Percentiles rank a stretch among this genome's conserved stretches.
These are phyloP conservation scores for Babjeviella inositovora DNA, from an alignment of 805 yeast species.

Conservation along the genomic window DNA sequence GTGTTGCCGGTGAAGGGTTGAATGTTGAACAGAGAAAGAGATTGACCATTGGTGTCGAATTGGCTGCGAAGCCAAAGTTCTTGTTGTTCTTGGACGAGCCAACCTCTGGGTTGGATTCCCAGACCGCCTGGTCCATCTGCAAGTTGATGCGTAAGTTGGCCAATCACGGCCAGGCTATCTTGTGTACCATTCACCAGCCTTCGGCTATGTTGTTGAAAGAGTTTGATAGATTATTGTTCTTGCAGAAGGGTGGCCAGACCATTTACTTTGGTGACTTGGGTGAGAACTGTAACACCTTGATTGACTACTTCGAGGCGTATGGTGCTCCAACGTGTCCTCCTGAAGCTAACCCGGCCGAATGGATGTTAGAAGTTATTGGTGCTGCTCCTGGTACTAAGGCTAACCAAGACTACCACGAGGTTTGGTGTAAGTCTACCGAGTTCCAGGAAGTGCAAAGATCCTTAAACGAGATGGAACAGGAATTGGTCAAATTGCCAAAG, in stretches of 20 bases:
- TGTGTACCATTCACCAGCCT: conserved; percentile 41
- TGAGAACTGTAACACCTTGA: conserved; percentile 18
- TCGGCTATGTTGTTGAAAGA: conserved; percentile 24
- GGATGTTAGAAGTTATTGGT: conserved; percentile 30
- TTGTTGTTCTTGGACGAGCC: conserved; percentile 43
- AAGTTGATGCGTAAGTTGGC: conserved; percentile 31
- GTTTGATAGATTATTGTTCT: conserved; percentile 22
- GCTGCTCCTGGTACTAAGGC: conserved; percentile 30
- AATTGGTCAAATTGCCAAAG: conserved; percentile 20
- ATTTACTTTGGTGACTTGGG: conserved; percentile 41
- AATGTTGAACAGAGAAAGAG: conserved; percentile 39
- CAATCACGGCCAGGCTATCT: conserved; percentile 36
- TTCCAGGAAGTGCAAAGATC: conserved; percentile 3
- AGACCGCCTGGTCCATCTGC: conserved; percentile 42
- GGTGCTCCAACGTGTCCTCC: conserved; percentile 11
- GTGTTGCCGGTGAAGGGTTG: conserved; percentile 27
- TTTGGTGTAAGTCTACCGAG: conserved; percentile 22
- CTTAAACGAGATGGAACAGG: conserved; percentile 5
- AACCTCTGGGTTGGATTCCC: conserved; percentile 43
- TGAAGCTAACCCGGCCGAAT: conserved; percentile 24
- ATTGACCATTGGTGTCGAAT: conserved; percentile 36
- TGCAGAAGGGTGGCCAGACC: conserved; percentile 34
- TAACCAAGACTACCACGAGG: conserved; percentile 22
- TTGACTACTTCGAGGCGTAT: conserved; percentile 26
- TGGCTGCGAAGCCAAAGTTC: conserved; percentile 36